phyloP scores from a whole-genome alignment of 2,329 filamentous ascomycete species.

The Leptodontidium sp. region DNA sequence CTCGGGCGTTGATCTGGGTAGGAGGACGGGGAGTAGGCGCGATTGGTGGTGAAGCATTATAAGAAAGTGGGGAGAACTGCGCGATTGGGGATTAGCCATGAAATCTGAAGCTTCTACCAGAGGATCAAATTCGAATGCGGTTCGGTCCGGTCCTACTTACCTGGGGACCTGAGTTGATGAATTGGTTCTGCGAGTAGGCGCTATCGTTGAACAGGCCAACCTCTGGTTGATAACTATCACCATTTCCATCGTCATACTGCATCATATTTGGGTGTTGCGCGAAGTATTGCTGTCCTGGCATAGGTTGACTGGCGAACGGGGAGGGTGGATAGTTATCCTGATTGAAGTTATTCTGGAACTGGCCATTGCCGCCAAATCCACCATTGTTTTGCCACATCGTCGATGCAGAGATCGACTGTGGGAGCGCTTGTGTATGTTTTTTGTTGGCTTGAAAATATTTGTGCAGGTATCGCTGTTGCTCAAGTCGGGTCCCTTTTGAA shows the following conservation, averaged over 20 bases:
- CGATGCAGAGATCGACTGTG: not conserved
- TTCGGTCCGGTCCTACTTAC: constrained; percentile 35
- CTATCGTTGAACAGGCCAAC: constrained; percentile 37
- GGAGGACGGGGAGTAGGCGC: constrained; percentile 31
- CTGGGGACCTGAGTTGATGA: constrained; percentile 33
- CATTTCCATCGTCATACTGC: constrained; percentile 33
- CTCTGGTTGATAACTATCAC: constrained; percentile 37
- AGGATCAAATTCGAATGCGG: constrained; percentile 5
- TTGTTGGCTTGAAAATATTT: not conserved
- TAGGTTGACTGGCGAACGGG: constrained; percentile 26
- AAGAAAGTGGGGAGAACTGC: constrained; percentile 39
- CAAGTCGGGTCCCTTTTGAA: not conserved
- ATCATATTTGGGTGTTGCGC: constrained; percentile 33
- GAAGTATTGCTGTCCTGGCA: constrained; percentile 36
- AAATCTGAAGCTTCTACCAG: not conserved
- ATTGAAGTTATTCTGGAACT: constrained; percentile 39
- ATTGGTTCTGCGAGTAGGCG: constrained; percentile 40
- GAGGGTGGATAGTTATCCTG: constrained; percentile 37
- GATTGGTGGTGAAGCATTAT: constrained; percentile 31
- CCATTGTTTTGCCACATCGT: constrained; percentile 33
- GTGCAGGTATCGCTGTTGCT: not conserved
- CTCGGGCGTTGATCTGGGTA: constrained; percentile 42
- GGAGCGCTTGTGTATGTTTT: not conserved
- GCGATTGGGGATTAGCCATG: constrained; percentile 30
- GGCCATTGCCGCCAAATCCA: constrained; percentile 40